A percentile compares a stretch with the other conserved stretches of the same genome.
Conservation (phyloP, 495 filamentous ascomycete genomes). For the Tuber calosporum region DNA sequence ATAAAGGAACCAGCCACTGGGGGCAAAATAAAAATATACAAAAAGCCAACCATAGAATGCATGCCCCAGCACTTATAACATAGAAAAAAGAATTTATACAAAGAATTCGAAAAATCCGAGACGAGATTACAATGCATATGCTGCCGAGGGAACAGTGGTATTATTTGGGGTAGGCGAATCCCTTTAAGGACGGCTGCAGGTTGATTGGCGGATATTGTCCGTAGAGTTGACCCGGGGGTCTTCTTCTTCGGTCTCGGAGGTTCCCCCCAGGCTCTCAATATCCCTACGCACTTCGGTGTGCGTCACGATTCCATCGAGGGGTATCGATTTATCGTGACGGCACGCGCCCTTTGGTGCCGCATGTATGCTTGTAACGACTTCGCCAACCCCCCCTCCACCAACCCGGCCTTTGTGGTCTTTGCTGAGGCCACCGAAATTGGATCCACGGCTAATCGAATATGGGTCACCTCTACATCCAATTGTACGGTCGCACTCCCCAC, state of each 20-base stretch:
- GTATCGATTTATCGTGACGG: conserved; percentile 21
- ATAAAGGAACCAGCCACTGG: neutral
- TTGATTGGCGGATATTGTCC: conserved; percentile 19
- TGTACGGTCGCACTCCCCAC: conserved; percentile 27
- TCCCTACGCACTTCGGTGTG: conserved; percentile 34
- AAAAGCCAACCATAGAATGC: neutral
- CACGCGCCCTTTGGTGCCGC: conserved; percentile 15
- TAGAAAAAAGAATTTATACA: neutral
- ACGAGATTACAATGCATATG: neutral
- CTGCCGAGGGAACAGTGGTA: neutral
- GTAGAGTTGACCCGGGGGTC: conserved; percentile 26
- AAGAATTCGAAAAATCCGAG: neutral
- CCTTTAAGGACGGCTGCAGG: neutral
- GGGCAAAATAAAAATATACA: neutral
- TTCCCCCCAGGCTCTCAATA: conserved; percentile 31
- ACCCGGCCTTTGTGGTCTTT: conserved; percentile 10
- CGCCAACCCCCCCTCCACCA: conserved; percentile 14
- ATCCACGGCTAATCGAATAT: conserved; percentile 26
- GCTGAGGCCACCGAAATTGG: conserved; percentile 20
- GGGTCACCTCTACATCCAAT: conserved; percentile 9
- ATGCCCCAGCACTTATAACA: neutral
- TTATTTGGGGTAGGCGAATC: neutral
- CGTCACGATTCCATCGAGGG: conserved; percentile 31
- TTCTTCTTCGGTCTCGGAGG: conserved; percentile 17
- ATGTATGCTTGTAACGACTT: conserved; percentile 34